These are phyloP conservation scores for Trichoderma arundinaceum DNA, from an alignment of 2,329 filamentous ascomycete species.

Conservation along the genomic window DNA sequence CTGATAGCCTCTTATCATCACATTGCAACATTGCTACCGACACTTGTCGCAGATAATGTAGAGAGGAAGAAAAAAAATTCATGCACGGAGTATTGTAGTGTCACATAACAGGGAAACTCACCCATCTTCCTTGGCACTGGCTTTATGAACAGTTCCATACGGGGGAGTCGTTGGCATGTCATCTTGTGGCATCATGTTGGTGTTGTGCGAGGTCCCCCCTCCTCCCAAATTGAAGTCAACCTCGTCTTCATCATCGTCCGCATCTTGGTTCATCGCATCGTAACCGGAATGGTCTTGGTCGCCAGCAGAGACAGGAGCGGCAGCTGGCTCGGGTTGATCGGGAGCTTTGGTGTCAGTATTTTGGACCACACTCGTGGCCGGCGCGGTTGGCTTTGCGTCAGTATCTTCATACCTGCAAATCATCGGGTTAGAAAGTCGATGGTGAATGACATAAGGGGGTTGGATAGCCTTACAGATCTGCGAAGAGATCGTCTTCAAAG, in stretches of 20 bases:
- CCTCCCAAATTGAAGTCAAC: slow-evolving; percentile 65
- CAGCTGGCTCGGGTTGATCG: slow-evolving; percentile 31
- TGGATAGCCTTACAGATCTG: slow-evolving; percentile 74
- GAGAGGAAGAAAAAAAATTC: background rate
- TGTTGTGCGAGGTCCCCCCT: slow-evolving; percentile 35
- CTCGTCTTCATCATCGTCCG: slow-evolving; percentile 61
- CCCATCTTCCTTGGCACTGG: slow-evolving; percentile 66
- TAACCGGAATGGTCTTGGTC: slow-evolving; percentile 41
- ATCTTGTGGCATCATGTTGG: slow-evolving; percentile 39
- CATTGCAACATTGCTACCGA: slow-evolving; percentile 28
- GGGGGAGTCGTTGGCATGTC: slow-evolving; percentile 42
- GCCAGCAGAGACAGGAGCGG: slow-evolving; percentile 31
- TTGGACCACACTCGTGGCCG: slow-evolving; percentile 16
- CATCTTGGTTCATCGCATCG: slow-evolving; percentile 51
- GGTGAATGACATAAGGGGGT: background rate
- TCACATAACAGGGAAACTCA: slow-evolving; percentile 42
- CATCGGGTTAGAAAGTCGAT: background rate
- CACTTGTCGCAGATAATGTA: slow-evolving; percentile 22
- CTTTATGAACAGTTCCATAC: slow-evolving; percentile 54
- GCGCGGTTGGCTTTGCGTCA: slow-evolving; percentile 49
- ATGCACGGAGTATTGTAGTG: slow-evolving; percentile 1
- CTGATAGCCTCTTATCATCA: slow-evolving; percentile 35
- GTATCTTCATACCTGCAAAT: slow-evolving; percentile 69
- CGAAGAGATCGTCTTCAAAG: slow-evolving; percentile 92
- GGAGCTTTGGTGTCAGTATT: slow-evolving; percentile 4